phyloP scores from a whole-genome alignment of 305 asterid genomes.

The Ilex paraguariensis region DNA sequence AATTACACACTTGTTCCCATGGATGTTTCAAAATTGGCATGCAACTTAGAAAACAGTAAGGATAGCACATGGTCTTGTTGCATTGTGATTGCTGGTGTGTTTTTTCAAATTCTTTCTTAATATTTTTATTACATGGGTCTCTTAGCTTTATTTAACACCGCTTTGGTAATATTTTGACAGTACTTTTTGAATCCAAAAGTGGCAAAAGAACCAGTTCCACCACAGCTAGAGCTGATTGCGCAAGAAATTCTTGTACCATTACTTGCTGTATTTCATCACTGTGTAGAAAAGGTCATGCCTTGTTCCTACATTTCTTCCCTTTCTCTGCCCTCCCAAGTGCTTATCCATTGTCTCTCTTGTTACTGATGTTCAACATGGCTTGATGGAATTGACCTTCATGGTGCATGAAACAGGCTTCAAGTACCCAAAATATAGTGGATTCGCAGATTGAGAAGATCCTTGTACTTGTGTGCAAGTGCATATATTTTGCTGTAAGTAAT shows the following conservation, averaged over 20 bases:
- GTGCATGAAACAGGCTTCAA: constrained; percentile 18
- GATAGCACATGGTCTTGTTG: background rate
- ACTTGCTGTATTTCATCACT: constrained; percentile 31
- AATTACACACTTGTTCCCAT: too few species aligned
- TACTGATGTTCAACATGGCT: too few species aligned
- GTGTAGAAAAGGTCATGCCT: constrained; percentile 22
- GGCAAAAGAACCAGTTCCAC: constrained; percentile 45
- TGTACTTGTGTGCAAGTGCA: constrained; percentile 35
- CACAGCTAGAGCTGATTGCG: constrained; percentile 37
- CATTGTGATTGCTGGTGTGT: background rate
- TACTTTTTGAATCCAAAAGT: constrained; percentile 39
- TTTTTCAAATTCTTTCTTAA: background rate
- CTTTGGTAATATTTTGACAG: constrained; percentile 28
- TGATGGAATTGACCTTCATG: background rate
- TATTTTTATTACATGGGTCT: constrained; percentile 4
- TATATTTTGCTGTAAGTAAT: constrained; percentile 33
- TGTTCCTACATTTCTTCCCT: background rate
- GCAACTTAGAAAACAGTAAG: too few species aligned
- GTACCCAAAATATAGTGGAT: constrained; percentile 14
- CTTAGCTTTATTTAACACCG: too few species aligned
- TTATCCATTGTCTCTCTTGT: background rate
- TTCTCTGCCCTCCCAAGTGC: background rate
- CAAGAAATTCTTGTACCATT: constrained; percentile 39
- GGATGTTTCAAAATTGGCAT: too few species aligned
- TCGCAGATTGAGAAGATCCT: constrained; percentile 25